Evolutionary conservation across 2,329 filamentous ascomycete genomes (phyloP).

Genomic region (Chaetomium sp.): DNA sequence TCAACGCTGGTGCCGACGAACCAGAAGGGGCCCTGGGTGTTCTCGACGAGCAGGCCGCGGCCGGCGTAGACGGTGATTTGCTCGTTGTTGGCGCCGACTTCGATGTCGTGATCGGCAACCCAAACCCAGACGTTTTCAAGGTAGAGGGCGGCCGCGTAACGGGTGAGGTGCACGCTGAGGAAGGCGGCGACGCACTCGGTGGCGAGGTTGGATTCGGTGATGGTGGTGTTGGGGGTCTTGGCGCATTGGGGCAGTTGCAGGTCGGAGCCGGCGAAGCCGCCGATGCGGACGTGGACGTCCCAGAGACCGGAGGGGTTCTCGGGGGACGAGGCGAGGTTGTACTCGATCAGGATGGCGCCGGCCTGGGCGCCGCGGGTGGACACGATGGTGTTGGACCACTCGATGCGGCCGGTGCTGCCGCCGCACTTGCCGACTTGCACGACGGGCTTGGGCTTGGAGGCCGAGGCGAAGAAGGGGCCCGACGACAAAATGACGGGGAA

Average conservation of each 20-base stretch:
- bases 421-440: constrained; percentile 53
- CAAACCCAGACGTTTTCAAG: constrained; percentile 37
- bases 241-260: constrained; percentile 60
- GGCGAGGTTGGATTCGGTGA: constrained; percentile 23
- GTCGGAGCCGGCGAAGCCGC: constrained; percentile 61
- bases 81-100: constrained; percentile 23
- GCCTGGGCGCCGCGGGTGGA: constrained; percentile 57
- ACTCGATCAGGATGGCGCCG: constrained; percentile 64
- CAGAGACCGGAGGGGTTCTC: constrained; percentile 49
- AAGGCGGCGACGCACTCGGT: constrained; percentile 32
- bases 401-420: constrained; percentile 57
- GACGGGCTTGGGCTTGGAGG: constrained; percentile 53
- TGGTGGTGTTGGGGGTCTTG: constrained; percentile 39
- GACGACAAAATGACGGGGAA: constrained; percentile 49
- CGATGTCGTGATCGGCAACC: constrained; percentile 30
- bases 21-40: constrained; percentile 41
- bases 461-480: constrained; percentile 50
- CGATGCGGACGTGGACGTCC: constrained; percentile 69
- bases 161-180: constrained; percentile 35
- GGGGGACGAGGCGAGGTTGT: constrained; percentile 51
- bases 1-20: constrained; percentile 54
- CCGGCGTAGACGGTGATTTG: constrained; percentile 30
- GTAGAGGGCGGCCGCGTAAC: constrained; percentile 29
- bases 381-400: constrained; percentile 64
- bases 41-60: constrained; percentile 34